Evolutionary conservation across 352 stramenopile genomes (phyloP).

Genomic region (Pythium grandisporangium): DNA sequence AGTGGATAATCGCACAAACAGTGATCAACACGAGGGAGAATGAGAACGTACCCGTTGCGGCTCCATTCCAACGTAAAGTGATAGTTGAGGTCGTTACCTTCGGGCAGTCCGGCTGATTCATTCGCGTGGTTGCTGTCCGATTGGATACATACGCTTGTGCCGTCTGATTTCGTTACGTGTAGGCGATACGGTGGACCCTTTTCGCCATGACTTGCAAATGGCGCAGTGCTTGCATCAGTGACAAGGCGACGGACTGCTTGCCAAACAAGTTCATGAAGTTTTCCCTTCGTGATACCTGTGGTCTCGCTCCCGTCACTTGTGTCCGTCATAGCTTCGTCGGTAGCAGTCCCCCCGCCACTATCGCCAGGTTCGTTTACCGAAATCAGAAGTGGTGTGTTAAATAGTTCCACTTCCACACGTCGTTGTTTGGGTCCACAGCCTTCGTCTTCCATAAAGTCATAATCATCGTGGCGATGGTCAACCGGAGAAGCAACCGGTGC

Average conservation of each 20-base stretch:
- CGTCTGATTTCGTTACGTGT: constrained; percentile 47
- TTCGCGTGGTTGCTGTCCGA: too few species aligned
- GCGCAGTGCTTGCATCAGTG: constrained; percentile 12
- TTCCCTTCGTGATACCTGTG: constrained; percentile 39
- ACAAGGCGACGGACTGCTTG: constrained; percentile 73
- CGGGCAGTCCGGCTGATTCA: constrained; percentile 32
- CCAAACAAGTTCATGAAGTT: constrained; percentile 78
- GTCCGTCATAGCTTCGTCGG: too few species aligned
- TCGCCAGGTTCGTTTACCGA: too few species aligned
- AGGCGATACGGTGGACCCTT: constrained; percentile 66
- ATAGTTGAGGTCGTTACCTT: constrained; percentile 26
- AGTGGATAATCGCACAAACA: too few species aligned
- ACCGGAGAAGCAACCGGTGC: constrained; percentile 47
- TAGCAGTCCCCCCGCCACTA: too few species aligned
- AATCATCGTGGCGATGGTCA: constrained; percentile 23
- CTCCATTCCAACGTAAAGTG: constrained; percentile 78
- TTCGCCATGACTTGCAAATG: too few species aligned
- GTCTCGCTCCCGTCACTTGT: too few species aligned
- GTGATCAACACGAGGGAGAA: too few species aligned
- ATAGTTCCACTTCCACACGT: constrained; percentile 66
- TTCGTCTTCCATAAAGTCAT: constrained; percentile 22
- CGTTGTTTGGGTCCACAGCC: constrained; percentile 40
- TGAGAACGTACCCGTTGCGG: constrained; percentile 59
- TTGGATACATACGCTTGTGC: too few species aligned
- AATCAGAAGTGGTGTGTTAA: constrained; percentile 65